Evolutionary conservation across 306 rosid genomes (phyloP).

Genomic region (peach (Prunus persica)): DNA sequence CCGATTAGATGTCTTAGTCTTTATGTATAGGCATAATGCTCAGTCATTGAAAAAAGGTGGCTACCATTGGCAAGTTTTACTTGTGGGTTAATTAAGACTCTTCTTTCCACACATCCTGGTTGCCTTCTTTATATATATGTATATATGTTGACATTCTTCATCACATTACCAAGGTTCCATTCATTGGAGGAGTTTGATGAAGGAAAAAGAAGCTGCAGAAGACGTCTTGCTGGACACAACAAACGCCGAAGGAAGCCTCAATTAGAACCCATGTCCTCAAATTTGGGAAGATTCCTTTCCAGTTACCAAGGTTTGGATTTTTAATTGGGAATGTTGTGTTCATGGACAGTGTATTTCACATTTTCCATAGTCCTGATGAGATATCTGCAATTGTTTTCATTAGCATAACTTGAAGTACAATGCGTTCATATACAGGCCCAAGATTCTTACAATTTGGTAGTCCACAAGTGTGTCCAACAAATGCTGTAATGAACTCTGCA

Average conservation of each 20-base stretch:
- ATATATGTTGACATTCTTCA: not conserved
- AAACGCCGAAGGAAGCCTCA: slow-evolving; percentile 82
- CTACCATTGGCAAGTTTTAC: too few relatives aligned
- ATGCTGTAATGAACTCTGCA: slow-evolving; percentile 27
- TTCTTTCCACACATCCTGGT: too few relatives aligned
- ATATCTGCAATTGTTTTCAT: not conserved
- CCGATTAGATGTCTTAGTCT: too few relatives aligned
- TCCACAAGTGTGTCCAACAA: slow-evolving; percentile 23
- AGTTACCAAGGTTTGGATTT: slow-evolving; percentile 52
- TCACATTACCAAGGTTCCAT: slow-evolving; percentile 58
- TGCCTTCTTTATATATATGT: too few relatives aligned
- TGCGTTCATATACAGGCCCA: slow-evolving; percentile 24
- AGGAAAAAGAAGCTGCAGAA: slow-evolving; percentile 85
- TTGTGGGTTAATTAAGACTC: too few relatives aligned
- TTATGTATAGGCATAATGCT: too few relatives aligned
- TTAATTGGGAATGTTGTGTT: not conserved
- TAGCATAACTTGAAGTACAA: not conserved
- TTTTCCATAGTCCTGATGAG: too few relatives aligned
- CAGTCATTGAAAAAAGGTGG: too few relatives aligned
- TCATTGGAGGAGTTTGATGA: slow-evolving; percentile 83
- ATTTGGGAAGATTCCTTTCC: slow-evolving; percentile 50
- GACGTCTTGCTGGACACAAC: slow-evolving; percentile 84
- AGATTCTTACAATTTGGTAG: slow-evolving; percentile 31
- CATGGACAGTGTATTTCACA: not conserved
- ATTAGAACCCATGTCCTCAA: slow-evolving; percentile 52